Conservation (phyloP, 768 basidiomycete genomes). For the Lactarius indigo region DNA sequence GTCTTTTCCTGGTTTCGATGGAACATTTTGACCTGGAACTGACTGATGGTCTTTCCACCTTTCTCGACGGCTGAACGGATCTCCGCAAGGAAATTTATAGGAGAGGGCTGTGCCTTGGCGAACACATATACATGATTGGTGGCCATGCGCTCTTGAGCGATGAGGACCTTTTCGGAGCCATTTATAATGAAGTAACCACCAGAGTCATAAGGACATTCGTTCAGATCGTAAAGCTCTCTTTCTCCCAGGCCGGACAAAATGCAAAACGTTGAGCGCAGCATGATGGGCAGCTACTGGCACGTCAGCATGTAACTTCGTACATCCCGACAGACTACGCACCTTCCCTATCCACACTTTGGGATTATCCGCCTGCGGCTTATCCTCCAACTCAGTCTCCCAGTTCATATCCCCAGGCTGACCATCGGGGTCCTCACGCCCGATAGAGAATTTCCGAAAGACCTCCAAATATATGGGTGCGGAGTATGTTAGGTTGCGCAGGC, state of each 20-base stretch:
- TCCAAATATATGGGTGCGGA: slow-evolving; percentile 95
- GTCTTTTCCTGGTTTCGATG: slow-evolving; percentile 85
- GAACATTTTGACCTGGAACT: slow-evolving; percentile 98
- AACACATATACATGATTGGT: slow-evolving; percentile 99
- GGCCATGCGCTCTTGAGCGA: slow-evolving; percentile 99
- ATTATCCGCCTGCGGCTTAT: slow-evolving; percentile 51
- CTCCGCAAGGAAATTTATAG: slow-evolving; percentile 93
- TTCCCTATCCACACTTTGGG: slow-evolving; percentile 95
- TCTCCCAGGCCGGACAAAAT: slow-evolving; percentile 79
- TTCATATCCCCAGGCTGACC: slow-evolving; percentile 75
- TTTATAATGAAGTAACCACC: slow-evolving; percentile 99
- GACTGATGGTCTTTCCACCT: slow-evolving; percentile 96
- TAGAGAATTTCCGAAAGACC: slow-evolving; percentile 81
- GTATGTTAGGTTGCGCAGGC: slow-evolving; percentile 92
- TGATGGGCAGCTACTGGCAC: slow-evolving; percentile 82
- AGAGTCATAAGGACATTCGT: slow-evolving; percentile 98
- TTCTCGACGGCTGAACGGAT: slow-evolving; percentile 97
- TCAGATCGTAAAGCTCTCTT: slow-evolving; percentile 81
- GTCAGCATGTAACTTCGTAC: neutral
- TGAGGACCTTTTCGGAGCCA: slow-evolving; percentile 99
- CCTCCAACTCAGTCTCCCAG: slow-evolving; percentile 73
- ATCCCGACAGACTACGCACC: slow-evolving; percentile 41
- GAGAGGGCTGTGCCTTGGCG: slow-evolving; percentile 94
- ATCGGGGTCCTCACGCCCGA: slow-evolving; percentile 78
- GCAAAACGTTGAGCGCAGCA: slow-evolving; percentile 95